phyloP scores from a whole-genome alignment of 148 eudicot species.

The Dianthus caryophyllus region DNA sequence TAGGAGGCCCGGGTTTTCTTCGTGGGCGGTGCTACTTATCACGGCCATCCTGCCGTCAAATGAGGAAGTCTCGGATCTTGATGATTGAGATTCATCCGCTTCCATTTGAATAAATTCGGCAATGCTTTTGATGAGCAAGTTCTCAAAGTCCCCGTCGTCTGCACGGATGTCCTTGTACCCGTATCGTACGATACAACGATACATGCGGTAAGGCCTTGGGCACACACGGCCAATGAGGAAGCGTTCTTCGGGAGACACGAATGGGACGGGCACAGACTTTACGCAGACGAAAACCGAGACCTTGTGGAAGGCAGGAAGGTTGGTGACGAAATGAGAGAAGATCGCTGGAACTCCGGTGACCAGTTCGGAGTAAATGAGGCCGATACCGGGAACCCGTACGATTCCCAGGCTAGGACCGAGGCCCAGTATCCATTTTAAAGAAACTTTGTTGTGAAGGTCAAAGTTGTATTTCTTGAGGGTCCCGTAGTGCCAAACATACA shows the following conservation, averaged over 20 bases:
- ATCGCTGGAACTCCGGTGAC: conserved; percentile 91
- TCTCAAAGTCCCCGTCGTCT: conserved; percentile 82
- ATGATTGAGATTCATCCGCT: conserved; percentile 57
- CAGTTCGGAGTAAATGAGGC: conserved; percentile 84
- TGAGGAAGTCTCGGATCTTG: conserved; percentile 54
- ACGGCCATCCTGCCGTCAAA: conserved; percentile 96
- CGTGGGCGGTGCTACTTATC: conserved; percentile 44
- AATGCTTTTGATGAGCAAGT: conserved; percentile 68
- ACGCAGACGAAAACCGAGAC: conserved; percentile 86
- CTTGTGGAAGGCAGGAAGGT: conserved; percentile 88
- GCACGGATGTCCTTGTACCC: conserved; percentile 84
- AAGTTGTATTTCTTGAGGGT: conserved; percentile 84
- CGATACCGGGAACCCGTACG: conserved; percentile 92
- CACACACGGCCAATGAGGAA: conserved; percentile 86
- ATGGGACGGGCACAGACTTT: conserved; percentile 85
- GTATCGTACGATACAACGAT: conserved; percentile 78
- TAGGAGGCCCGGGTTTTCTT: conserved; percentile 41
- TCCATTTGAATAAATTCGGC: conserved; percentile 97
- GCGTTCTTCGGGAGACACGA: conserved; percentile 78
- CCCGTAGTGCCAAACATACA: conserved; percentile 92
- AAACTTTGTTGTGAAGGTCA: conserved; percentile 89
- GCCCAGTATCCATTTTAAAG: conserved; percentile 89
- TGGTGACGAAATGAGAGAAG: conserved; percentile 93
- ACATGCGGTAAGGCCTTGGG: conserved; percentile 95
- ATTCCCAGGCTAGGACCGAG: conserved; percentile 95